Base-by-base conservation (phyloP, 179 eudicot genomes). In the Amaranthus tricolor region DNA sequence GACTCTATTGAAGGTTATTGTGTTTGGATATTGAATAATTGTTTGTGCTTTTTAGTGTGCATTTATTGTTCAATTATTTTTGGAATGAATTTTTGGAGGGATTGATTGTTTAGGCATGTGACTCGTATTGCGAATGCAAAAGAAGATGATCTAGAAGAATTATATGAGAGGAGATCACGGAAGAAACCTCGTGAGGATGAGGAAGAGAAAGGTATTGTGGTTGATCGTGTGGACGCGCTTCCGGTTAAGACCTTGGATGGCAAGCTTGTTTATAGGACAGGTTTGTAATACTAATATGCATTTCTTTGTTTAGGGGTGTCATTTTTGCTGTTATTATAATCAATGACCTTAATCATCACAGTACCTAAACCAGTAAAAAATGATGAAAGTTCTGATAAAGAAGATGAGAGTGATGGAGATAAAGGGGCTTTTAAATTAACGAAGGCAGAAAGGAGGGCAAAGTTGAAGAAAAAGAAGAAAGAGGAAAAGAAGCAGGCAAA, bases 181-280 rank as follows among this genome's bases (percentile, higher is more conserved):
- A 92, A 79, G 82, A 90, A 85, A 74, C 60, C 78, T 21, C 70
- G 82, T 71, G 92, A 82, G 80, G 82, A 82, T 60, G 87, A 82
- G 67, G 87, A 70, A 70, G 75, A 75, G 24, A 85, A 84, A 58
- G 88, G 77, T 61, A 31, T 87, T 72, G 89, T 88, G 83, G 94
- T 94, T 86, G 96, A 94, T 79, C 93, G 87, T 54, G 91, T 90
- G 40, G 94, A 94, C 82, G 97, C 94, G 2, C 97, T 92, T 76
- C 98, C 98, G 8, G 90, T 94, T 44, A 94, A 94, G 86, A 90
- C 93, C 4, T 72, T 85, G 60, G 97, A 92, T 65, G 98, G 98
- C 49, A 67, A 87, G 74, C 87, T 94, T 71, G 69, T 77, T 76
- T 94, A 85, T 76, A 87, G 85, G 80, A 88, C 84, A 81, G 93